phyloP scores from a whole-genome alignment of 2,329 filamentous ascomycete species.

The Emergomyces pasteurianus region DNA sequence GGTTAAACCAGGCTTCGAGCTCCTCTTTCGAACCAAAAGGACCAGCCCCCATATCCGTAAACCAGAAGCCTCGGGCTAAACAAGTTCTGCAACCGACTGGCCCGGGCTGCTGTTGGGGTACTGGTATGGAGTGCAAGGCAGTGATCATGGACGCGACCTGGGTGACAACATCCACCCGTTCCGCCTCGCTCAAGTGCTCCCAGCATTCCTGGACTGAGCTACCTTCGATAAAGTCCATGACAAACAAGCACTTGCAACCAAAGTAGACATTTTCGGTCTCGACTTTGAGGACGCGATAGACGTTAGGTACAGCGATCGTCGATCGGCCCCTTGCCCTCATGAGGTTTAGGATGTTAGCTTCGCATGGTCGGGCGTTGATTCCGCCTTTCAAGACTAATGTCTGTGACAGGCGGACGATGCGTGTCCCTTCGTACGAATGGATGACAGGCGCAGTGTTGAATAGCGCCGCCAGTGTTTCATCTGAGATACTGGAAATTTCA shows the following conservation, averaged over 20 bases:
- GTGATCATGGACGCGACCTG: slow-evolving; percentile 15
- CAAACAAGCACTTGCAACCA: slow-evolving; percentile 14
- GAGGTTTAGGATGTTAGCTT: no score
- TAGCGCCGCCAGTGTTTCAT: background rate
- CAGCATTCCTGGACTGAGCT: slow-evolving; percentile 15
- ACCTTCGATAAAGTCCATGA: slow-evolving; percentile 18
- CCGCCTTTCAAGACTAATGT: no score
- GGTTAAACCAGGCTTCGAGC: slow-evolving; percentile 13
- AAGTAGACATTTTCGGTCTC: slow-evolving; percentile 13
- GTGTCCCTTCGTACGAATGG: no score
- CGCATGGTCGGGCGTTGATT: no score
- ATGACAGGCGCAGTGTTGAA: no score
- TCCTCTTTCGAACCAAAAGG: slow-evolving; percentile 8
- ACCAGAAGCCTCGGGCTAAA: background rate
- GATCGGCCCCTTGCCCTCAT: no score
- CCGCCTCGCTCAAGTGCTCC: slow-evolving; percentile 7
- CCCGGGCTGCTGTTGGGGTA: slow-evolving; percentile 6
- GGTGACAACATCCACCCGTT: slow-evolving; percentile 9
- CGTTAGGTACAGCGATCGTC: slow-evolving; percentile 11
- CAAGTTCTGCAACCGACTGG: slow-evolving; percentile 8
- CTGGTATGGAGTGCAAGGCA: slow-evolving; percentile 12
- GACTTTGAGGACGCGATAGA: slow-evolving; percentile 14
- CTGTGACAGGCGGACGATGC: no score
- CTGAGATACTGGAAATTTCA: background rate
- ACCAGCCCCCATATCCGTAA: slow-evolving; percentile 1